phyloP scores from a whole-genome alignment of 139 green algal species.

The Edaphochlamys debaryana region DNA sequence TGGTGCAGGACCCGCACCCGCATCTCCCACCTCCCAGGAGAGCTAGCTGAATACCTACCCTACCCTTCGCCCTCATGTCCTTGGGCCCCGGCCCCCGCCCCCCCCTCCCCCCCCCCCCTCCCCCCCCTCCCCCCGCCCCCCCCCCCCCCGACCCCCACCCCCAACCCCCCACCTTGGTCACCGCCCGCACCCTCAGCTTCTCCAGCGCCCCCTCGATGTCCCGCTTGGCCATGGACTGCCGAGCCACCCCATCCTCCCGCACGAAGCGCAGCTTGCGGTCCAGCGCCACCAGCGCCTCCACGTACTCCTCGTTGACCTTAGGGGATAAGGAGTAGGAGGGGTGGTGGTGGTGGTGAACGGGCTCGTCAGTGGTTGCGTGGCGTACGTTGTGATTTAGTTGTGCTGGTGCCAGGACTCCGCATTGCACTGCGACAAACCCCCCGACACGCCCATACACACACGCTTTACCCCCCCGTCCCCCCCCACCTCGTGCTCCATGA shows the following conservation, averaged over 20 bases:
- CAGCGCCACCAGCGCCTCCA: constrained; percentile 75
- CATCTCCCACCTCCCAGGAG: no score
- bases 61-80: no score
- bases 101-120: not conserved
- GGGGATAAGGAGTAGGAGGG: no score
- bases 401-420: no score
- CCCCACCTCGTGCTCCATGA: constrained; percentile 80
- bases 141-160: not conserved
- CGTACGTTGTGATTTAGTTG: no score
- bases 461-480: no score
- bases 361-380: no score
- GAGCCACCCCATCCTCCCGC: constrained; percentile 50
- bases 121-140: not conserved
- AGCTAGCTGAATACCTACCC: no score
- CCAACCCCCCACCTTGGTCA: constrained; percentile 64
- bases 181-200: constrained; percentile 82
- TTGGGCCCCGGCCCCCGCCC: not conserved
- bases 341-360: not conserved
- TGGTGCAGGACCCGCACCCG: no score
- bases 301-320: constrained; percentile 82
- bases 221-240: constrained; percentile 47
- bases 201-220: constrained; percentile 93
- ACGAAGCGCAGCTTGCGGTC: constrained; percentile 85
- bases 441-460: no score
- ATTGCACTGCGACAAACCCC: no score